Percentiles rank a stretch among this genome's conserved stretches.
Evolutionary conservation across 2,329 filamentous ascomycete genomes (phyloP).

Genomic region (Blastomyces percursus): DNA sequence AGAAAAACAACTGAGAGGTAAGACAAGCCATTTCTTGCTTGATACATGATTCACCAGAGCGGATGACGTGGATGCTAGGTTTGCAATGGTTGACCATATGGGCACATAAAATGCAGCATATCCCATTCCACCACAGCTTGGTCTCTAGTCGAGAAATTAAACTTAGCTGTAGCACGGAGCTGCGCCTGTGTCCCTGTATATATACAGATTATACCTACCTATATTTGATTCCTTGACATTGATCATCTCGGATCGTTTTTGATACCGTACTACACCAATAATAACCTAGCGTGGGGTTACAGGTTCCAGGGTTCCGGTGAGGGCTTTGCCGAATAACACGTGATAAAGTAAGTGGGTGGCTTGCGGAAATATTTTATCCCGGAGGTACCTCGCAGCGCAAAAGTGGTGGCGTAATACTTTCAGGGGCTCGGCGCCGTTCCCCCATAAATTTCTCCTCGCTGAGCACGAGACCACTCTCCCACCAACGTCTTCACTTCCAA

Average conservation of each 20-base stretch:
- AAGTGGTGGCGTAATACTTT: neutral
- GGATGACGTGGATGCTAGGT: too few species aligned
- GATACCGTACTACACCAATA: neutral
- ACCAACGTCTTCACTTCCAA: conserved; percentile 5
- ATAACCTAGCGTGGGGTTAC: neutral
- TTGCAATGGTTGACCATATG: neutral
- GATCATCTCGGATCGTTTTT: too few species aligned
- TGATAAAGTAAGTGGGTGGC: neutral
- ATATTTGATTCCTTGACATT: too few species aligned
- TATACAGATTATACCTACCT: too few species aligned
- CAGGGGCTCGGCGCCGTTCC: neutral
- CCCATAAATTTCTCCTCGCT: neutral
- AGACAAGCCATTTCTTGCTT: too few species aligned
- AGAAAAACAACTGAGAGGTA: neutral
- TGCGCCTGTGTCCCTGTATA: neutral
- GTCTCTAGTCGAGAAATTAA: neutral
- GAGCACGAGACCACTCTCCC: conserved; percentile 27
- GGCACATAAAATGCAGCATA: neutral
- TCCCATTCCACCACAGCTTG: neutral
- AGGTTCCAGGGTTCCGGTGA: too few species aligned
- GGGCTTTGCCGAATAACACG: neutral
- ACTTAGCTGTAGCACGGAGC: neutral
- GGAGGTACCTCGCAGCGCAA: neutral
- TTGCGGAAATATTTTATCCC: neutral
- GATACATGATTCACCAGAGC: neutral